Evolutionary conservation across 805 yeast species (phyloP).

Genomic region (Myxozyma melibiosi): DNA sequence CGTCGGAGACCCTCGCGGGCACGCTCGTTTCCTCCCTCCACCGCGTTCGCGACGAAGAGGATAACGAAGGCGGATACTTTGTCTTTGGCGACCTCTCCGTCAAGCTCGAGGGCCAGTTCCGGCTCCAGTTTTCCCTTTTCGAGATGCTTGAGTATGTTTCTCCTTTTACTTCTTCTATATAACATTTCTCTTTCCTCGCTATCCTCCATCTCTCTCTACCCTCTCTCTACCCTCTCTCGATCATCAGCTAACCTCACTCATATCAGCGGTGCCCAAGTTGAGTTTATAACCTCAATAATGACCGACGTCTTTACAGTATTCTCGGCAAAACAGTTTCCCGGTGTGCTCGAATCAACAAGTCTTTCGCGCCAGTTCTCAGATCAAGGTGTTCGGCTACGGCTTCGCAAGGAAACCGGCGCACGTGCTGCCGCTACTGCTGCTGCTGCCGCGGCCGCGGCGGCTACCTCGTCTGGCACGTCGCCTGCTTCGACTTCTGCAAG

Average conservation of each 20-base stretch:
- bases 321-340: conserved; percentile 31
- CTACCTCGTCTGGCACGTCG: not conserved
- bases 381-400: conserved; percentile 35
- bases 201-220: not conserved
- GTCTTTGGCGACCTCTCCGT: conserved; percentile 35
- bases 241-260: not conserved
- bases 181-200: not conserved
- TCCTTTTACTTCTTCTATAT: not conserved
- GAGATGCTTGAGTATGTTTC: conserved; percentile 33
- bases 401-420: conserved; percentile 32
- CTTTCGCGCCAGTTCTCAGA: conserved; percentile 34
- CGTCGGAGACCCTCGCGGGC: conserved; percentile 32
- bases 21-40: conserved; percentile 34
- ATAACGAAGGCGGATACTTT: conserved; percentile 33
- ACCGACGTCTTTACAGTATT: conserved; percentile 30
- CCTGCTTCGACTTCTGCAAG: not conserved
- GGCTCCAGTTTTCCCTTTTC: conserved; percentile 32
- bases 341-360: conserved; percentile 33
- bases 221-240: not conserved
- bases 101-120: conserved; percentile 32
- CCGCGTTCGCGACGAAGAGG: conserved; percentile 29
- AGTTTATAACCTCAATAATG: conserved; percentile 25
- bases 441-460: not conserved
- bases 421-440: conserved; percentile 2
- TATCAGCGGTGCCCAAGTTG: conserved; percentile 32